Evolutionary conservation across 2,329 filamentous ascomycete genomes (phyloP).

Genomic region (Aurifilum marmelostoma): DNA sequence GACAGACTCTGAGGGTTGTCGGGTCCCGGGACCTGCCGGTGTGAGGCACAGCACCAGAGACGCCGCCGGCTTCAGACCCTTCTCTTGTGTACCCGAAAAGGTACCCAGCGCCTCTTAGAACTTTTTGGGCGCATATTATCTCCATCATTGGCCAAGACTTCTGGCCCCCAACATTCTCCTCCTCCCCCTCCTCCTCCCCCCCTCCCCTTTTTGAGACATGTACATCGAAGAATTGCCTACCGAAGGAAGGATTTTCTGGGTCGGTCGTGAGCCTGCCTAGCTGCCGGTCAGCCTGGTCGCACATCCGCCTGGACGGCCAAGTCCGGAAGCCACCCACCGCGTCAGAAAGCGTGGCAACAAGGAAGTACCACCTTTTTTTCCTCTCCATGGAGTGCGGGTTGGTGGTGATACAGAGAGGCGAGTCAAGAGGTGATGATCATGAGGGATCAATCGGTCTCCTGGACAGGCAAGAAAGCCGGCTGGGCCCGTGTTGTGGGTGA

Average conservation of each 20-base stretch:
- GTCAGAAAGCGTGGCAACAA: not conserved
- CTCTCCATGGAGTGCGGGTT: not conserved
- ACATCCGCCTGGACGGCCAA: conserved; percentile 5
- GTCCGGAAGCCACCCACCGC: not conserved
- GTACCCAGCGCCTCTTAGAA: not conserved
- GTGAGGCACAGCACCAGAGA: conserved; percentile 14
- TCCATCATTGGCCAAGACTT: not conserved
- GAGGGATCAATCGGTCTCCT: conserved; percentile 1
- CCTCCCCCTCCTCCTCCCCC: too few species aligned
- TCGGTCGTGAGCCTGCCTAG: not conserved
- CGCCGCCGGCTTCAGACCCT: not conserved
- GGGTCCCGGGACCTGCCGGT: conserved; percentile 4
- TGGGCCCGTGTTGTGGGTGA: not conserved
- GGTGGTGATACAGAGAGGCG: not conserved
- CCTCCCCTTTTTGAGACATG: too few species aligned
- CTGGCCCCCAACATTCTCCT: not conserved
- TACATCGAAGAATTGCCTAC: not conserved
- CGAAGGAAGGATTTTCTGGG: not conserved
- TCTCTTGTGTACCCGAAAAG: not conserved
- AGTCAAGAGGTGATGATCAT: not conserved
- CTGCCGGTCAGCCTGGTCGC: conserved; percentile 3
- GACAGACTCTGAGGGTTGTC: too few species aligned
- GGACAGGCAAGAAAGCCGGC: not conserved
- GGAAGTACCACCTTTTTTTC: too few species aligned
- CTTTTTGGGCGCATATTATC: too few species aligned